Conservation (phyloP, 768 basidiomycete genomes). For the Candolleomyces aberdarensis region DNA sequence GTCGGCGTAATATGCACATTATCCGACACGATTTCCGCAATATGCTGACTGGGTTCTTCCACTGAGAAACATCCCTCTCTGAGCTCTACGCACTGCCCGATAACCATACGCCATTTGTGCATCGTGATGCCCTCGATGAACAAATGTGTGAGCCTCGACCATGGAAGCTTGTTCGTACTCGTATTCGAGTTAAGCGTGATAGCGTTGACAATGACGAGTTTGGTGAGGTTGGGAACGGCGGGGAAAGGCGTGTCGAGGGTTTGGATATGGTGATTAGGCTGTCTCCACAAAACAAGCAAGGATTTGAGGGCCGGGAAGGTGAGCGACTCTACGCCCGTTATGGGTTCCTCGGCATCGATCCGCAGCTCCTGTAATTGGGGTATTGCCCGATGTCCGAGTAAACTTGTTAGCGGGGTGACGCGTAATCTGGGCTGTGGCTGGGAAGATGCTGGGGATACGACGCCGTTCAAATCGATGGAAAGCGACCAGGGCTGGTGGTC, state of each 20-base stretch:
- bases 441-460: background rate
- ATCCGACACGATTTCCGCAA: background rate
- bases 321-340: background rate
- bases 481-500: background rate
- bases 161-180: background rate
- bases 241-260: background rate
- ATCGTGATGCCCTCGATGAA: constrained; percentile 1
- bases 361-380: background rate
- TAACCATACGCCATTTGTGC: background rate
- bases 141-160: background rate
- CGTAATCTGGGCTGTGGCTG: background rate
- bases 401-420: background rate
- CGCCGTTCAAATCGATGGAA: background rate
- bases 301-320: background rate
- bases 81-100: background rate
- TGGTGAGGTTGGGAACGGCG: background rate
- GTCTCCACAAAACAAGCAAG: background rate
- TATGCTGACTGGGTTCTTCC: background rate
- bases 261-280: background rate
- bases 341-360: background rate
- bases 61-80: background rate
- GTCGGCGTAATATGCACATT: background rate
- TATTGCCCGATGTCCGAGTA: background rate
- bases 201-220: constrained; percentile 1
- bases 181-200: background rate